These are phyloP conservation scores for Alloteropsis angusta DNA, from an alignment of 202 grass and related monocot species.

Conservation along the genomic window DNA sequence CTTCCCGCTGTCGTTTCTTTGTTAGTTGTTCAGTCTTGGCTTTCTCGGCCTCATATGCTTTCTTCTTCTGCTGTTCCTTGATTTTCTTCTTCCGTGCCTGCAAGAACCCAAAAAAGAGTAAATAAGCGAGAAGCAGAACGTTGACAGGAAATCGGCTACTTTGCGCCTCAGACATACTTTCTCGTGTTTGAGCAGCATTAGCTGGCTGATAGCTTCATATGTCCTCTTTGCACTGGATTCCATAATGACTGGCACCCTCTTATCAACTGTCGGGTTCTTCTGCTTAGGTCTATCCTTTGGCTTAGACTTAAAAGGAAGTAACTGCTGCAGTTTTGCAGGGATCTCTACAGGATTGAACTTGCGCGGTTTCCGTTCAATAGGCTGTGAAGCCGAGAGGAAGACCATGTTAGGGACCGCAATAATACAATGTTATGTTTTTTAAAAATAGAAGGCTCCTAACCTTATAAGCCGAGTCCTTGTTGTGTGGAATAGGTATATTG, in stretches of 20 bases:
- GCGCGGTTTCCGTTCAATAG: conserved; percentile 64
- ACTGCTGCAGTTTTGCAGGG: conserved; percentile 62
- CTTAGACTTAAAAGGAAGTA: conserved; percentile 78
- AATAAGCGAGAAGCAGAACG: neutral
- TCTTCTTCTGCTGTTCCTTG: conserved; percentile 66
- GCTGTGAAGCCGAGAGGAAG: conserved; percentile 25
- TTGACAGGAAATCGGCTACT: neutral
- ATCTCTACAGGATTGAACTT: conserved; percentile 84
- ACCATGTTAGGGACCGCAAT: neutral
- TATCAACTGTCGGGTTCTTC: conserved; percentile 31
- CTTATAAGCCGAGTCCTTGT: conserved; percentile 90
- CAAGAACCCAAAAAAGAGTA: neutral
- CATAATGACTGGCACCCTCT: conserved; percentile 66
- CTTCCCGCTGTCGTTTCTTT: conserved; percentile 77
- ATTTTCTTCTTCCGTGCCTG: conserved; percentile 69
- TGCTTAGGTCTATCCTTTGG: conserved; percentile 53
- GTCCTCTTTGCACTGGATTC: conserved; percentile 46
- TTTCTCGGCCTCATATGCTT: conserved; percentile 64
- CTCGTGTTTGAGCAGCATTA: conserved; percentile 62
- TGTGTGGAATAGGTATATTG: conserved; percentile 61
- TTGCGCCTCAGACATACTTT: conserved; percentile 35
- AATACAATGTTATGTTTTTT: neutral
- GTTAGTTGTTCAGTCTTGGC: conserved; percentile 56
- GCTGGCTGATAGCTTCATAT: conserved; percentile 45
- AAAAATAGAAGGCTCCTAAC: conserved; percentile 26